Evolutionary conservation across 805 yeast genomes (phyloP), one percentile per base, ranked within the genome.

Genomic region (Ogataea glucozyma): DNA sequence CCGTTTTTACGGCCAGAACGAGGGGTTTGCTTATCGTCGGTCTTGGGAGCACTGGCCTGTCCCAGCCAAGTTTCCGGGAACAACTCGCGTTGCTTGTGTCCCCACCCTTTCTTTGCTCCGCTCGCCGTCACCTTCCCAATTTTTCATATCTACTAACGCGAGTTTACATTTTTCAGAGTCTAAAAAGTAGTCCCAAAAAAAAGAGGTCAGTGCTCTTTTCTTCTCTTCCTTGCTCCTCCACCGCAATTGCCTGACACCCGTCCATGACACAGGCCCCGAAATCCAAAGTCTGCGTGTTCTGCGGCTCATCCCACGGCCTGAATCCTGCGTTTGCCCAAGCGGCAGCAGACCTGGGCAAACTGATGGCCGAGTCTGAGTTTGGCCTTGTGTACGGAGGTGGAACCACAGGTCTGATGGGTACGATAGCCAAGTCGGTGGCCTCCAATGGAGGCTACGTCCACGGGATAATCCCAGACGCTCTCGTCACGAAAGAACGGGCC

Each of bases 301-400:
- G 96, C 62, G 96, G 96, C 24, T 85, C 95, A 3, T 77, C 89
- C 4, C 75, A 77, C 47, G 96, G 96, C 12, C 74, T 61, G 31
- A 72, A 74, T 39, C 67, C 72, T 6, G 52, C 53, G 3, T 85
- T 64, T 57, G 67, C 81, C 11, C 67, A 66, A 2, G 69, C 69
- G 23, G 90, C 95, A 1, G 52, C 67, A n/a, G 61, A 72, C 19
- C 67, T 88, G 31, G 96, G 95, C 18, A 52, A 66, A 37, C 54
- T 71, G 21, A 62, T 88, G 48, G 85, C 88, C 18, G 53, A 62
- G 16, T 69, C 70, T 40, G 71, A 75, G 42, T 86, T 88, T 82
- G 88, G 88, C 3, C 67, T 88, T 30, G 91, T 88, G 8, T 88
- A 88, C 56, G 96, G 96, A 35, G 96, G 96, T 29, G 96, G 96